Conservation (phyloP, 2,329 filamentous ascomycete genomes). For the Cordyceps fumosorosea region DNA sequence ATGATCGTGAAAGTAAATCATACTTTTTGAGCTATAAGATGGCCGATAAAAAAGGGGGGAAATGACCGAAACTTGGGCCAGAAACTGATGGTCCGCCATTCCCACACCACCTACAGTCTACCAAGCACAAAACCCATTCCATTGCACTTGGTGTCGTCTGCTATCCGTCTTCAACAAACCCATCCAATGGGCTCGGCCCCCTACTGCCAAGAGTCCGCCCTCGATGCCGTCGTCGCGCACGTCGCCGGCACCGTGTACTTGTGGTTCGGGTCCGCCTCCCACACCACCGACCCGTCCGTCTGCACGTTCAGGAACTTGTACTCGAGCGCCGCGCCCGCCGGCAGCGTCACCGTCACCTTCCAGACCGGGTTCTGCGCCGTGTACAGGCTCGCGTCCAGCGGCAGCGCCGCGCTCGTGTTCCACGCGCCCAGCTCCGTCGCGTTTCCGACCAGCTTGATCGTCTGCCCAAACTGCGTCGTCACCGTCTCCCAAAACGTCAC, state of each 20-base stretch:
- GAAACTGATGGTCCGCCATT: too few relatives aligned
- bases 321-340: constrained; percentile 48
- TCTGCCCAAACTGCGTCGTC: constrained; percentile 54
- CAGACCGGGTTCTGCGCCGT: constrained; percentile 54
- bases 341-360: constrained; percentile 48
- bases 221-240: constrained; percentile 22
- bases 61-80: too few relatives aligned
- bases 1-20: too few relatives aligned
- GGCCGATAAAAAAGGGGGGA: too few relatives aligned
- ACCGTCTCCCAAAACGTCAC: constrained; percentile 58
- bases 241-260: constrained; percentile 26
- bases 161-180: neutral
- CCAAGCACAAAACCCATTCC: neutral
- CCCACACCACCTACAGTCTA: neutral
- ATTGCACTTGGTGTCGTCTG: too few relatives aligned
- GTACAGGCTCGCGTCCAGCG: constrained; percentile 54
- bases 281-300: constrained; percentile 46
- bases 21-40: too few relatives aligned
- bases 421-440: constrained; percentile 55
- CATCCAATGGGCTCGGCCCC: neutral
- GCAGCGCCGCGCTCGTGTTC: constrained; percentile 46
- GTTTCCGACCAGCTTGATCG: constrained; percentile 58
- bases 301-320: constrained; percentile 65
- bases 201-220: constrained; percentile 26
- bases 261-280: constrained; percentile 57